Evolutionary conservation across 768 basidiomycete genomes (phyloP), one percentile per base, ranked within the genome.

Genomic region (Dictyophora rubrovolvata): DNA sequence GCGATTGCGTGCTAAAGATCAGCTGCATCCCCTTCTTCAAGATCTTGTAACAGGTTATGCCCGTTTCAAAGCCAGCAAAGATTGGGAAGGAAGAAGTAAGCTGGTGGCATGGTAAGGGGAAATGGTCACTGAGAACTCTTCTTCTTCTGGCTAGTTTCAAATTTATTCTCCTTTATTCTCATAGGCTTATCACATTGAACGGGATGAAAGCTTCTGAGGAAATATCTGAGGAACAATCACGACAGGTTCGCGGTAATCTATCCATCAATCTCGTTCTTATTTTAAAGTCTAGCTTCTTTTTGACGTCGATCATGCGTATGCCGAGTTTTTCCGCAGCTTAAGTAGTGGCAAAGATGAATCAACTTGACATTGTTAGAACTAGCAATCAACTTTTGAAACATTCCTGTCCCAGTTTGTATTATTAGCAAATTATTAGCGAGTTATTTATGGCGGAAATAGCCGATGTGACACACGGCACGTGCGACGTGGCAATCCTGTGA

Each of bases 151-250:
- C 2, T 3, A 28, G 28, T 7, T 28, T 28, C 28, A 28, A 28
- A 28, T 5, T n/a, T 12, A 14, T 42, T 12, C 8, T 37, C 53
- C n/a, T 18, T 23, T 22, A 11, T 59, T 18, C 10, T 17, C 48
- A 1, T 58, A 94, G 92, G 93, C 76, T 99, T 46, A 98, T 99
- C 66, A 93, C 91, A 5, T 79, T 99, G 20, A 98, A 98, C 65
- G 89, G 84, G 0, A 94, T 99, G 93, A 92, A 92, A 67, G 96
- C 93, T 3, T 92, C 91, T 11, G 95, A 97, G 64, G 93, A 96
- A 71, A 86, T 98, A 33, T 86, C 87, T 0, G 95, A 98, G 61
- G 95, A 98, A 61, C 93, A 99, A 66, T 86, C 90, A 2, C 75
- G 96, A 60, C 93, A 97, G 80, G 92, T 88, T 58, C 49, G 76